phyloP scores from a whole-genome alignment of 2,329 filamentous ascomycete genomes.

The Tolypocladium sp. region DNA sequence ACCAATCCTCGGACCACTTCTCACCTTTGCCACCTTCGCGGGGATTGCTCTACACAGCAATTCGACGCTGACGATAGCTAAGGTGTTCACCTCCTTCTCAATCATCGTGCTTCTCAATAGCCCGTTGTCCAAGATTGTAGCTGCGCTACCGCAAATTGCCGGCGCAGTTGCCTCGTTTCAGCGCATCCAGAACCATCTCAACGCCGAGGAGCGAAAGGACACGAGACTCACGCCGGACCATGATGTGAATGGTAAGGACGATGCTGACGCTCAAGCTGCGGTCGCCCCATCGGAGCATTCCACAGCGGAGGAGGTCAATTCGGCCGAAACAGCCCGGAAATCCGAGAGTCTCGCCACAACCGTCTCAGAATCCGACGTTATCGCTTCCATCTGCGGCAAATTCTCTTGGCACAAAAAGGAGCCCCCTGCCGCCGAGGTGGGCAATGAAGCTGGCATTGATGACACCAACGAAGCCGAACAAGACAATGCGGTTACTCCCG shows the following conservation, averaged over 20 bases:
- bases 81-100: constrained; percentile 10
- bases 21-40: constrained; percentile 11
- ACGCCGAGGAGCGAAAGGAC: constrained; percentile 9
- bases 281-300: not conserved
- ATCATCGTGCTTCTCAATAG: constrained; percentile 12
- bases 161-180: constrained; percentile 12
- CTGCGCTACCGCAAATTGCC: constrained; percentile 10
- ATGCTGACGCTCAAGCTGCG: not conserved
- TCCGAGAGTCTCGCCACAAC: not conserved
- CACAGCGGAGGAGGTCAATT: not conserved
- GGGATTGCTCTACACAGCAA: constrained; percentile 4
- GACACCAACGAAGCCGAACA: not conserved
- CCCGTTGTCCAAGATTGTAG: constrained; percentile 11
- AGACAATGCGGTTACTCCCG: not conserved
- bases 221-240: not conserved
- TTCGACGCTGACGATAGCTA: constrained; percentile 5
- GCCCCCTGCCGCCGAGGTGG: too few relatives aligned
- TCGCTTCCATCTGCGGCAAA: not conserved
- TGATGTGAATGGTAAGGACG: not conserved
- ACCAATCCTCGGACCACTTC: not conserved
- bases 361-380: not conserved
- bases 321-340: not conserved
- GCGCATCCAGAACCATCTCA: constrained; percentile 16
- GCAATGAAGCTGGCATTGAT: not conserved
- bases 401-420: not conserved